These are phyloP conservation scores for Aegilops sharonensis DNA, from an alignment of 176 grass and related monocot genomes.

Conservation along the genomic window DNA sequence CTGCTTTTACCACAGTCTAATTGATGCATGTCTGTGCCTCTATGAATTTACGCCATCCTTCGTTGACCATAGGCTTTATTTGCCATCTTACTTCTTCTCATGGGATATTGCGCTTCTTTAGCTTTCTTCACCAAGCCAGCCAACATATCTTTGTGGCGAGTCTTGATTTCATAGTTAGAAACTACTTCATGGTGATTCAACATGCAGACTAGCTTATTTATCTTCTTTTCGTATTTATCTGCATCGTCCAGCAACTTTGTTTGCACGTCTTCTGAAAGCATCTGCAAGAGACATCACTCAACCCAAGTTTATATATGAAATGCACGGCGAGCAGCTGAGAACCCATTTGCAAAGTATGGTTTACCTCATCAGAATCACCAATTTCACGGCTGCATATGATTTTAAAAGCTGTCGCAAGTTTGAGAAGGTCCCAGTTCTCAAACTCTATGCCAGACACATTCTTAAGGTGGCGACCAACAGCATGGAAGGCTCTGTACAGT, in stretches of 20 bases:
- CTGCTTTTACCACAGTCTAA: not conserved
- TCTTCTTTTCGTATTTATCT: not conserved
- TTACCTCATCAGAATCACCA: conserved; percentile 5
- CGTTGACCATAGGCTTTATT: not conserved
- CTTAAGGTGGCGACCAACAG: not conserved
- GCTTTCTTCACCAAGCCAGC: not conserved
- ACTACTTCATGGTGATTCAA: not conserved
- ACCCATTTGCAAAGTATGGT: not conserved
- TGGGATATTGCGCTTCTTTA: not conserved
- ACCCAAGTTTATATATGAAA: not conserved
- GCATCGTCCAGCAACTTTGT: conserved; percentile 19
- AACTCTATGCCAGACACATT: not conserved
- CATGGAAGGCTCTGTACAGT: not conserved
- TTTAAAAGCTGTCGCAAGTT: conserved; percentile 10
- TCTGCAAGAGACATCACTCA: not conserved
- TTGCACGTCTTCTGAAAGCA: conserved; percentile 2
- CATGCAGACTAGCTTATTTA: not conserved
- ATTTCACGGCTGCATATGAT: conserved; percentile 7
- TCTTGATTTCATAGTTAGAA: not conserved
- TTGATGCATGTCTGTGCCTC: too few relatives aligned
- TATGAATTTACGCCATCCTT: too few relatives aligned
- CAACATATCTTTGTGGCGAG: not conserved
- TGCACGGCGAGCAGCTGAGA: not conserved
- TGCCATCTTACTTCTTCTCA: not conserved
- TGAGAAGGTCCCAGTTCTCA: not conserved